These are phyloP conservation scores for Oryza glaberrima DNA, from an alignment of 176 grass and related monocot genomes.

Conservation along the genomic window DNA sequence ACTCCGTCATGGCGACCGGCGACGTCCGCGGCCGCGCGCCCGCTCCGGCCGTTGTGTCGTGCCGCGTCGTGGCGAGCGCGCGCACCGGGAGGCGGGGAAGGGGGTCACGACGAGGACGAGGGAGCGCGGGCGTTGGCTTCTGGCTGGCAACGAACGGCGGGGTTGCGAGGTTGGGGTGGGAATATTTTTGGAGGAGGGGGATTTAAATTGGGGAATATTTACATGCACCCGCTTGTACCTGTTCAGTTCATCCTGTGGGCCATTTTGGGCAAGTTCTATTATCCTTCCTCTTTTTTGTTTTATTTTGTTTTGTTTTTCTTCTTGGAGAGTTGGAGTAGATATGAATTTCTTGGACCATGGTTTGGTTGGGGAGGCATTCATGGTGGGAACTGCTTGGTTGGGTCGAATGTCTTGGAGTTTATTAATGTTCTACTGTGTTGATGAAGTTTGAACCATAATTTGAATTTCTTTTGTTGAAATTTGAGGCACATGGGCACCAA, in stretches of 20 bases:
- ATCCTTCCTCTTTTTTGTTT: background rate
- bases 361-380: conserved; percentile 1
- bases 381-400: conserved; percentile 23
- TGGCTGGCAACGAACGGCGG: conserved; percentile 42
- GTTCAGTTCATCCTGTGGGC: background rate
- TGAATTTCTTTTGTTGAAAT: background rate
- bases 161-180: background rate
- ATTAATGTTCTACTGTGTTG: background rate
- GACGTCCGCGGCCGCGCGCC: conserved; percentile 29
- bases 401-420: conserved; percentile 30
- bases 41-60: conserved; percentile 23
- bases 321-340: background rate
- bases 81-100: background rate
- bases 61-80: conserved; percentile 5
- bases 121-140: conserved; percentile 28
- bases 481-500: background rate
- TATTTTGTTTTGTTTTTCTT: background rate
- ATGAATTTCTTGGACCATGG: conserved; percentile 21
- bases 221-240: conserved; percentile 25
- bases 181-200: conserved; percentile 7
- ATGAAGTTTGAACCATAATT: background rate
- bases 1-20: conserved; percentile 55
- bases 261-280: background rate
- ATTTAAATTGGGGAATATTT: background rate
- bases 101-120: background rate